Base-by-base conservation (phyloP, 179 eudicot species). In the Camellia oleifera region DNA sequence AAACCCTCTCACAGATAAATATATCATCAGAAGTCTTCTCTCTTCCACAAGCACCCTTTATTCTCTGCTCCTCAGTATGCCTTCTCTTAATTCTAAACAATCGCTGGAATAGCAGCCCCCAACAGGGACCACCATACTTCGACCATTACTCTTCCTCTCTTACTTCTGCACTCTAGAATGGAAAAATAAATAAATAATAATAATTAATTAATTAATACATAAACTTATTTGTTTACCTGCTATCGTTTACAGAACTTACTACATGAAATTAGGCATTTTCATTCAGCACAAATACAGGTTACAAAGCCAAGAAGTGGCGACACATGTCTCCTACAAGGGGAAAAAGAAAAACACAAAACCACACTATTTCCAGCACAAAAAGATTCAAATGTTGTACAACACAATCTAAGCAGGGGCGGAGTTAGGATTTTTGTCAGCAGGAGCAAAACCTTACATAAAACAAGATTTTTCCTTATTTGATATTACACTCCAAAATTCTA, bases 1-100 rank as follows among this genome's bases (percentile, higher is more conserved):
- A 94, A 13, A 92, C 97, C 82, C 98, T 88, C 83, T 94, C 97
- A 72, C 98, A 92, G 4, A 94, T 97, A 71, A 94, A 94, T 5
- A 94, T 90, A 62, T 94, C 97, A 65, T 94, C 98, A 0, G 95
- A 88, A 45, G 83, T 92, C 88, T 94, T 92, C 76, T 94, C 97
- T 26, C 98, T 26, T 12, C 95, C 92, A 13, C 97, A 75, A 6
- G 91, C 98, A 58, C 86, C 85, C 82, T 90, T 92, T 18, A 90
- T 81, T 60, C 92, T 86, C 76, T 91, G 91, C 82, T 94, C 97
- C 75, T 94, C 98, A 6, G 89, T 89, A 14, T 89, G 88, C 82
- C 88, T 88, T 81, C 86, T 89, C 86, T 88, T 94, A 17, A 90
- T 84, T 82, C 95, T 88, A 80, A 88, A 92, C 80, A 42, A 88